These are phyloP conservation scores for Trichophyton benhamiae DNA, from an alignment of 2,329 filamentous ascomycete genomes.

Conservation along the genomic window DNA sequence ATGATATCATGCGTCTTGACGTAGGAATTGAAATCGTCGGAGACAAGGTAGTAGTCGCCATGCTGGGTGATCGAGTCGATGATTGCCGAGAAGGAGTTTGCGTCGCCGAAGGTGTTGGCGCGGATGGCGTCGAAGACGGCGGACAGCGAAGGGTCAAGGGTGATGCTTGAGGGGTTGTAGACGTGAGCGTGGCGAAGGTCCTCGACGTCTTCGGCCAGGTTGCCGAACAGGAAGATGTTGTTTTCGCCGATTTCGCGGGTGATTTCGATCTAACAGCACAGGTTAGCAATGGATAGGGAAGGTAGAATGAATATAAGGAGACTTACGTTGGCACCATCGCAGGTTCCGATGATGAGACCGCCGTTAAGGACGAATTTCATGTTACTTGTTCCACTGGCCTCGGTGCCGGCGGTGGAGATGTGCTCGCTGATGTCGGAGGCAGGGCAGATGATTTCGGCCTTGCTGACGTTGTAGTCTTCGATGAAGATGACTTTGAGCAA, in stretches of 20 bases:
- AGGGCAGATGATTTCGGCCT: slow-evolving; percentile 90
- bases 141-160: slow-evolving; percentile 61
- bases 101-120: slow-evolving; percentile 66
- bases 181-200: slow-evolving; percentile 84
- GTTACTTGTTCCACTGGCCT: slow-evolving; percentile 81
- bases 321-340: slow-evolving; percentile 89
- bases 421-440: slow-evolving; percentile 96
- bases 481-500: slow-evolving; percentile 94
- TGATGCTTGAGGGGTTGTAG: slow-evolving; percentile 56
- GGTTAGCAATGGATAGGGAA: no score
- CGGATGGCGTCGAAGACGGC: slow-evolving; percentile 78
- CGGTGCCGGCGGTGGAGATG: slow-evolving; percentile 94
- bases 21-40: slow-evolving; percentile 94
- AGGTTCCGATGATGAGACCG: slow-evolving; percentile 92
- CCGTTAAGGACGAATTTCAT: slow-evolving; percentile 99
- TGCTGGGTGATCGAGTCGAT: slow-evolving; percentile 79
- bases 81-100: slow-evolving; percentile 66
- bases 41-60: slow-evolving; percentile 94
- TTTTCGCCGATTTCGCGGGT: slow-evolving; percentile 91
- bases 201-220: slow-evolving; percentile 89
- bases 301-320: background rate
- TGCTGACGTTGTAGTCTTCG: slow-evolving; percentile 98
- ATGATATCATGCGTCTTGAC: slow-evolving; percentile 81
- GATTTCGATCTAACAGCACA: slow-evolving; percentile 60
- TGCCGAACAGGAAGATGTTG: slow-evolving; percentile 98